A percentile compares a stretch with the other conserved stretches of the same genome.
phyloP scores from a whole-genome alignment of 495 filamentous ascomycete species.

The Penicillium cataractarum region DNA sequence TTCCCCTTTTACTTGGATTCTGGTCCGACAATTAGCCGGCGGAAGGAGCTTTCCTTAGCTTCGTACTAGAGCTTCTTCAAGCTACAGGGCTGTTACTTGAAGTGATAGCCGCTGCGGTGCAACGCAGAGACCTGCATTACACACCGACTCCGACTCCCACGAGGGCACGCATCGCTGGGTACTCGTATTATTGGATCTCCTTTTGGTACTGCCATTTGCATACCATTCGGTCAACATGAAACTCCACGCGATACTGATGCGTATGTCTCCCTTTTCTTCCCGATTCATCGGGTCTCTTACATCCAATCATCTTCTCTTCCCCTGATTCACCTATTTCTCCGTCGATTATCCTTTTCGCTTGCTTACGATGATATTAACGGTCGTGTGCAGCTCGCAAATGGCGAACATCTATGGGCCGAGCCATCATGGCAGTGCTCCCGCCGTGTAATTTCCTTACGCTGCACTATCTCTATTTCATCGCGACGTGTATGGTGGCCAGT shows the following conservation, averaged over 20 bases:
- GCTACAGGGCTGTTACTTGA: background rate
- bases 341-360: background rate
- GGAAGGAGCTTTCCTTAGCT: background rate
- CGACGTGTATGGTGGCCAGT: slow-evolving; percentile 63
- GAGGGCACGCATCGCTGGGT: background rate
- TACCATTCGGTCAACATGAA: background rate
- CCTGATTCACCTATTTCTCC: background rate
- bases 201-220: background rate
- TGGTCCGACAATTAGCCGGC: background rate
- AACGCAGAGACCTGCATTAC: background rate
- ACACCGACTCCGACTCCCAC: slow-evolving; percentile 4
- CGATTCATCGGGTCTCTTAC: background rate
- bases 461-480: slow-evolving; percentile 78
- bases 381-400: slow-evolving; percentile 24
- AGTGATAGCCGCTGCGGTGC: background rate
- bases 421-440: slow-evolving; percentile 38
- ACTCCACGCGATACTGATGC: slow-evolving; percentile 10
- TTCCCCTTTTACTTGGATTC: background rate
- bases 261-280: slow-evolving; percentile 14
- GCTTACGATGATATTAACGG: background rate
- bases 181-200: background rate
- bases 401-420: slow-evolving; percentile 25
- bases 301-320: background rate
- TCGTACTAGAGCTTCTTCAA: background rate
- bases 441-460: slow-evolving; percentile 76